Evolutionary conservation across 306 rosid species (phyloP).

Genomic region (Vigna unguiculata): DNA sequence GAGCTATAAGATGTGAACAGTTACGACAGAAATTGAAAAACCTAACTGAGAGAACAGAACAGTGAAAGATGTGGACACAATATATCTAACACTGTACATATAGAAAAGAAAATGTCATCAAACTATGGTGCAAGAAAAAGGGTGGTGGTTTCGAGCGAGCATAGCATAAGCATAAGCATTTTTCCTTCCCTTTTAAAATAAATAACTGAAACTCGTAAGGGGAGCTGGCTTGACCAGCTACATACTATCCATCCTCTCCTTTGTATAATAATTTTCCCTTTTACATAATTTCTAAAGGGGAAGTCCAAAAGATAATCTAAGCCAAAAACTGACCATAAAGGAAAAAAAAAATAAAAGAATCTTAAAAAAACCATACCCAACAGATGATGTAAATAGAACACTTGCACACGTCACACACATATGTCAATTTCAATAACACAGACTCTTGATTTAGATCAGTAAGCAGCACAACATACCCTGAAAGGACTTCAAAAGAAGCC

Average conservation of each 20-base stretch:
- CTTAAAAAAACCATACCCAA: not conserved
- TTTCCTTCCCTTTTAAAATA: not conserved
- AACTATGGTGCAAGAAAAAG: constrained; percentile 1
- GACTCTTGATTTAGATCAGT: no score
- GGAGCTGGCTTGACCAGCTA: not conserved
- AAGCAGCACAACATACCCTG: no score
- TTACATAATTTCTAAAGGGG: constrained; percentile 22
- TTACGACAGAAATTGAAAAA: not conserved
- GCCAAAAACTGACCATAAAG: constrained; percentile 2
- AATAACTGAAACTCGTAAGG: not conserved
- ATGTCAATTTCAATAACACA: no score
- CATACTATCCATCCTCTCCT: not conserved
- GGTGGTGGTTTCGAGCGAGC: not conserved
- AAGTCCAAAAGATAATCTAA: not conserved
- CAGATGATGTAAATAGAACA: not conserved
- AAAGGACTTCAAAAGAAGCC: no score
- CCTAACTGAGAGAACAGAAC: not conserved
- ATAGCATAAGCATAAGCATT: not conserved
- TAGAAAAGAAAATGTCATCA: constrained; percentile 1
- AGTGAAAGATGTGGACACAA: not conserved
- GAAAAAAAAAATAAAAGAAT: constrained; percentile 1
- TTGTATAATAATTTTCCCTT: not conserved
- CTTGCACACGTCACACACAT: no score
- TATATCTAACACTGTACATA: not conserved
- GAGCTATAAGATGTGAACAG: not conserved